Evolutionary conservation across 1,284 basidiomycete genomes (phyloP), one percentile per base, ranked within the genome.

Genomic region (Stygiomarasmius scandens): DNA sequence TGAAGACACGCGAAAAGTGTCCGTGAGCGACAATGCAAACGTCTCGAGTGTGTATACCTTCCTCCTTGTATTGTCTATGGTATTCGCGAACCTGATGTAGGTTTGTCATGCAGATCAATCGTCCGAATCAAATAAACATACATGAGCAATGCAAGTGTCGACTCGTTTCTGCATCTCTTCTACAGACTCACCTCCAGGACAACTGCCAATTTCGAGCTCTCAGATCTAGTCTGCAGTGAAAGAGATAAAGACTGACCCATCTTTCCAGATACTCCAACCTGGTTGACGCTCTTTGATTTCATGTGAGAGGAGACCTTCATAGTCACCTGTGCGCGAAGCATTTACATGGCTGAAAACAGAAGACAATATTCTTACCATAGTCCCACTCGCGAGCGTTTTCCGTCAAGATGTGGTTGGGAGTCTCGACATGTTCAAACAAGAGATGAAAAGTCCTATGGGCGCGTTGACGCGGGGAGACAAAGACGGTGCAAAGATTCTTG

Each of bases 371-470:
- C 59, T 52, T 52, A 77, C 78, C 93, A 69, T 96, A 96, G 66
- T 95, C 90, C 93, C 94, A 96, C 72, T 96, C 91, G 49, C 84
- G 77, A 45, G 83, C 83, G 24, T 85, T 79, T 63, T 92, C 90
- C 0, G 87, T 86, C 46, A 86, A 69, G 24, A 79, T 68, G 64
- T 87, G 84, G 49, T 77, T 63, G 3, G 89, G 89, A 20, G 72
- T 56, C 48, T 80, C 65, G 2, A 84, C 69, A 60, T 85, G 80
- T 19, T 79, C 80, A 59, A 94, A 94, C 25, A 94, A 74, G 47
- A 96, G 79, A 61, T 94, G 83, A 67, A 93, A 96, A 0, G 95
- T 98, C 64, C 76, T 84, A 64, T 90, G 89, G 1, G 95, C 93
- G 49, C 95, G 86, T 59, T 82, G 76, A 47, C 95, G 86, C 11